Evolutionary conservation across 2,329 filamentous ascomycete genomes (phyloP), one percentile per base, ranked within the genome.

Genomic region (Fusarium virguliforme): DNA sequence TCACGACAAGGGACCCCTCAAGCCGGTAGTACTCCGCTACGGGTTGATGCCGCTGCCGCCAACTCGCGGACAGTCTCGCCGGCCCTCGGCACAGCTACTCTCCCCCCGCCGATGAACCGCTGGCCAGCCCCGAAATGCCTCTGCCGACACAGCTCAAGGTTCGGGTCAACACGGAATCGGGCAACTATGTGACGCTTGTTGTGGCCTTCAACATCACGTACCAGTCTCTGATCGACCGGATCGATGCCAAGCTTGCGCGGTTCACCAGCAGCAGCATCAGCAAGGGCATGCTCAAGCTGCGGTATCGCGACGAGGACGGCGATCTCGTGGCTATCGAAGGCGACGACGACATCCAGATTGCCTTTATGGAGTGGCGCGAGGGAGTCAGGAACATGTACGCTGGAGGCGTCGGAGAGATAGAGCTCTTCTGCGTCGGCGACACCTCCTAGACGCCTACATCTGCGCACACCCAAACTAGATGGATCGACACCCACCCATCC

Each of bases 201-300:
- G 97, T 97, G 43, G 93, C 94, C 34, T 97, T 94, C 81, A 97
- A 97, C 79, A 98, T 98, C 76, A 92, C 94, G 41, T 98, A 97
- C 81, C 94, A 96, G 73, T 96, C 94, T 26, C 86, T 99, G 61
- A 94, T 96, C 71, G 96, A 98, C 79, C 92, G 96, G 10, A 98
- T 99, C 75, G 96, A 99, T 78, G 94, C 94, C 30, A 99, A 99
- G 81, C 88, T 99, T 64, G 92, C 92, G 65, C 90, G 94, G 61
- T 95, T 95, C 75, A 97, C 94, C 22, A 91, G 88, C 74, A 92
- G 93, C 78, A 95, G 92, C 59, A 95, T 98, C 76, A 91, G 91
- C 74, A 92, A 90, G 77, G 93, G 94, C 68, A 91, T 92, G 72
- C 89, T 98, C 74, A 94, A 94, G 82, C 85, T 99, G 62, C 93